Conservation (phyloP, 495 filamentous ascomycete species). For the Penicillium maclennaniae region DNA sequence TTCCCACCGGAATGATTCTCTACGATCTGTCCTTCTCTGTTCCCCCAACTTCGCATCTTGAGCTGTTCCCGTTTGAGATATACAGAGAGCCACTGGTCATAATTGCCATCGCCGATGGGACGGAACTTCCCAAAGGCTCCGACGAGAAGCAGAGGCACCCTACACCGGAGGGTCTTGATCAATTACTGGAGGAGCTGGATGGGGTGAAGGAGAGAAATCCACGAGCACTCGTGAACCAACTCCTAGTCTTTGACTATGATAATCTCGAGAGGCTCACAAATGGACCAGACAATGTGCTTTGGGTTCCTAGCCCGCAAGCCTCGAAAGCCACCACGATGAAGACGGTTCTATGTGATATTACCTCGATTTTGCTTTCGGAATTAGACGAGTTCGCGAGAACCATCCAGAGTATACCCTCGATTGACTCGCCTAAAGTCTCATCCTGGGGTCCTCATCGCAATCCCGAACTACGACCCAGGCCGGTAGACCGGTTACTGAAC, state of each 20-base stretch:
- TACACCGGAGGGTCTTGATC: conserved; percentile 49
- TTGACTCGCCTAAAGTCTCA: conserved; percentile 67
- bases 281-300: conserved; percentile 53
- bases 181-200: conserved; percentile 64
- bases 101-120: conserved; percentile 73
- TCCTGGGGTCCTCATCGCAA: conserved; percentile 46
- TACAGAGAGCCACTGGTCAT: conserved; percentile 77
- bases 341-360: conserved; percentile 90
- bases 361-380: conserved; percentile 76
- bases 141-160: conserved; percentile 26
- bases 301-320: conserved; percentile 66
- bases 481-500: conserved; percentile 43
- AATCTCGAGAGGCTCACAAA: conserved; percentile 36
- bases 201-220: conserved; percentile 58
- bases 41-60: conserved; percentile 70
- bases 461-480: conserved; percentile 42
- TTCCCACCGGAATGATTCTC: conserved; percentile 81
- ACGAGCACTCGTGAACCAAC: conserved; percentile 69
- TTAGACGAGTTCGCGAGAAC: conserved; percentile 83
- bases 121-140: conserved; percentile 47
- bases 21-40: conserved; percentile 83
- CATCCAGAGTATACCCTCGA: conserved; percentile 70
- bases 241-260: conserved; percentile 73
- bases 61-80: conserved; percentile 78
- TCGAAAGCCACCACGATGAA: conserved; percentile 88